Conservation (phyloP, 1,284 basidiomycete genomes). For the Puccinia polysora region DNA sequence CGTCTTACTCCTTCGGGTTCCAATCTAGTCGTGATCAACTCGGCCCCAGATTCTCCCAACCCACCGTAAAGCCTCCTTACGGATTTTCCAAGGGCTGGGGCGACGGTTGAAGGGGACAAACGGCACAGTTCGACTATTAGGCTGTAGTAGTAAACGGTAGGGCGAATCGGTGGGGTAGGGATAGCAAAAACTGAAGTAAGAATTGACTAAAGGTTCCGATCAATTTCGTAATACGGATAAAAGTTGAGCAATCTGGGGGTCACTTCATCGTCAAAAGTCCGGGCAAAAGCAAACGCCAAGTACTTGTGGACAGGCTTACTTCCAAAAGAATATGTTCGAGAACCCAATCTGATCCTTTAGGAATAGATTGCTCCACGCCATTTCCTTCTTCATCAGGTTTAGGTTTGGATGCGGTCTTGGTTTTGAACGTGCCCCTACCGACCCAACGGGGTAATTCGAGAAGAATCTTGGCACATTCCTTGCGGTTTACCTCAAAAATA, state of each 20-base stretch:
- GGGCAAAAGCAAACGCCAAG: conserved; percentile 7
- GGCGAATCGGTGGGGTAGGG: conserved; percentile 70
- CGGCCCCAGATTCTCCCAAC: conserved; percentile 55
- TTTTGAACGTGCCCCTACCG: conserved; percentile 74
- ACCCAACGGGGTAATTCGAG: conserved; percentile 84
- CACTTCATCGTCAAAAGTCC: background rate
- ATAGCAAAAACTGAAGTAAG: conserved; percentile 71
- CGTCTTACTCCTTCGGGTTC: conserved; percentile 76
- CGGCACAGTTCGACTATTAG: conserved; percentile 92
- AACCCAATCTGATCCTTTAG: conserved; percentile 57
- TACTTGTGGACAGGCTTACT: conserved; percentile 55
- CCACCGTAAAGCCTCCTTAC: conserved; percentile 76
- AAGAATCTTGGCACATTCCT: conserved; percentile 82
- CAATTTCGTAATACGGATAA: background rate
- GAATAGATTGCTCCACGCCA: conserved; percentile 51
- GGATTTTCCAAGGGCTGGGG: conserved; percentile 91
- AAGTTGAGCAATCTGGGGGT: background rate
- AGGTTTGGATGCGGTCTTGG: conserved; percentile 47
- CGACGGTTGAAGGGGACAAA: conserved; percentile 79
- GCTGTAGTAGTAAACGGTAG: conserved; percentile 74
- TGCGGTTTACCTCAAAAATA: conserved; percentile 92
- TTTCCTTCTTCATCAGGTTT: conserved; percentile 47
- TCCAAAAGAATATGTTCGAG: conserved; percentile 74
- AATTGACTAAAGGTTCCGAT: conserved; percentile 57
- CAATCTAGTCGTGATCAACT: conserved; percentile 54